Percentiles rank a stretch among this genome's conserved stretches.
phyloP scores from a whole-genome alignment of 2,329 filamentous ascomycete genomes.

The Diaporthe sp. region DNA sequence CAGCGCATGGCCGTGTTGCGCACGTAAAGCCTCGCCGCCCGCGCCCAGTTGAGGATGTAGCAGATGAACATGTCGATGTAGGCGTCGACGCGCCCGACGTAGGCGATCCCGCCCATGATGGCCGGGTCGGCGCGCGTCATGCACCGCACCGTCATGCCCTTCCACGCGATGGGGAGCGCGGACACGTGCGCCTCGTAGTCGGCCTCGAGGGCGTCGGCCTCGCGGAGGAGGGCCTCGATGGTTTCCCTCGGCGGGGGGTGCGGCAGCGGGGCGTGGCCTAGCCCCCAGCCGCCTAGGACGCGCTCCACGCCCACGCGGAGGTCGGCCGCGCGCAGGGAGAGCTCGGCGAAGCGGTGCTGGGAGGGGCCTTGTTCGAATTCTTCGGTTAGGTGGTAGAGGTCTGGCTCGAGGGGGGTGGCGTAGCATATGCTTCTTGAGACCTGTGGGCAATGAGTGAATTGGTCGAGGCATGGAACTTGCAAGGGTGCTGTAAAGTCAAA shows the following conservation, averaged over 20 bases:
- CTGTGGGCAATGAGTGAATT: neutral
- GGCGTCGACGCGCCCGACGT: constrained; percentile 37
- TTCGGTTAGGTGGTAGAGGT: constrained; percentile 35
- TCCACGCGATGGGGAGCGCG: constrained; percentile 35
- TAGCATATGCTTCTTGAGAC: constrained; percentile 40
- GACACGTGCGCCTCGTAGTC: constrained; percentile 37
- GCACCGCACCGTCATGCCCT: constrained; percentile 37
- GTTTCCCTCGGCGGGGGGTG: constrained; percentile 26
- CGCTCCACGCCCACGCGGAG: constrained; percentile 38
- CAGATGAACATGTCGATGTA: constrained; percentile 41
- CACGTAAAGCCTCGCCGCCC: constrained; percentile 38
- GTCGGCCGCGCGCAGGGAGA: constrained; percentile 40
- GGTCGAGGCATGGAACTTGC: neutral
- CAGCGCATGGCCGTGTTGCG: constrained; percentile 39
- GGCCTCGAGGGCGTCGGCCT: constrained; percentile 39
- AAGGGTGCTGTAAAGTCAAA: too few relatives aligned
- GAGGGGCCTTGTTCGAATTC: constrained; percentile 34
- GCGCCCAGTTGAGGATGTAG: constrained; percentile 41
- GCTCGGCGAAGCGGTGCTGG: constrained; percentile 37
- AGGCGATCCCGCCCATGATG: constrained; percentile 36
- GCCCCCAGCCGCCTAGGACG: constrained; percentile 39
- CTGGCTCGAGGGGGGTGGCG: constrained; percentile 39
- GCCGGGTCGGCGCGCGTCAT: constrained; percentile 26
- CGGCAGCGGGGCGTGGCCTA: neutral
- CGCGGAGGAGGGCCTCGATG: constrained; percentile 23